Evolutionary conservation across 306 rosid species (phyloP).

Genomic region (Cicer cuneatum): DNA sequence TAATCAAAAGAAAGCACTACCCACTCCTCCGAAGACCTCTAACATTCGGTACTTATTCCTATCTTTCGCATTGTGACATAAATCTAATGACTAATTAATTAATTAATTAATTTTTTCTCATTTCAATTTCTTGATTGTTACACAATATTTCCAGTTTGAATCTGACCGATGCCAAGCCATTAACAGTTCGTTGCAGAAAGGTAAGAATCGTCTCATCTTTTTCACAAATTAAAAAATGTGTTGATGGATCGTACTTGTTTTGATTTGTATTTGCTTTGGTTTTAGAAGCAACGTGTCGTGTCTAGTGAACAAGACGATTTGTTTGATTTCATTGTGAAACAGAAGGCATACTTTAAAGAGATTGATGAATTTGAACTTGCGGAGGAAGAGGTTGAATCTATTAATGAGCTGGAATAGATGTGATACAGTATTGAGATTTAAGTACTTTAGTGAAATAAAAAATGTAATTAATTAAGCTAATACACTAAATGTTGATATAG

Average conservation of each 20-base stretch:
- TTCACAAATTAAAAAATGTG: not conserved
- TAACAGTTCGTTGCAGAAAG: slow-evolving; percentile 59
- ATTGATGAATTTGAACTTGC: slow-evolving; percentile 69
- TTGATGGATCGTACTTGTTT: too few relatives aligned
- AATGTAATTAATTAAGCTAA: slow-evolving; percentile 27
- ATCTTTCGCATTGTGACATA: not conserved
- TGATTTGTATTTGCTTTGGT: slow-evolving; percentile 27
- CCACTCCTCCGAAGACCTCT: too few relatives aligned
- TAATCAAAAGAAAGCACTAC: too few relatives aligned
- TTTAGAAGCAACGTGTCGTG: slow-evolving; percentile 57
- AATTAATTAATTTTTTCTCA: not conserved
- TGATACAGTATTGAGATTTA: not conserved
- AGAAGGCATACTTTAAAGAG: slow-evolving; percentile 75
- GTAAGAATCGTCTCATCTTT: slow-evolving; percentile 41
- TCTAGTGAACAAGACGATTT: slow-evolving; percentile 43
- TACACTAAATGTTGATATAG: slow-evolving; percentile 14
- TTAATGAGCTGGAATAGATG: slow-evolving; percentile 53
- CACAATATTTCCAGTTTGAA: not conserved
- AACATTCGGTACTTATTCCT: too few relatives aligned
- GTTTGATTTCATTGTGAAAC: slow-evolving; percentile 63
- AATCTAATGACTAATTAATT: not conserved
- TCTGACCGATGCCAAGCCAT: slow-evolving; percentile 50
- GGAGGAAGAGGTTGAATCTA: slow-evolving; percentile 72
- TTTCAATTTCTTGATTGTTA: not conserved
- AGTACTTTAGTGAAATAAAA: not conserved